These are phyloP conservation scores for Coleophoma cylindrospora DNA, from an alignment of 2,329 filamentous ascomycete genomes.

Conservation along the genomic window DNA sequence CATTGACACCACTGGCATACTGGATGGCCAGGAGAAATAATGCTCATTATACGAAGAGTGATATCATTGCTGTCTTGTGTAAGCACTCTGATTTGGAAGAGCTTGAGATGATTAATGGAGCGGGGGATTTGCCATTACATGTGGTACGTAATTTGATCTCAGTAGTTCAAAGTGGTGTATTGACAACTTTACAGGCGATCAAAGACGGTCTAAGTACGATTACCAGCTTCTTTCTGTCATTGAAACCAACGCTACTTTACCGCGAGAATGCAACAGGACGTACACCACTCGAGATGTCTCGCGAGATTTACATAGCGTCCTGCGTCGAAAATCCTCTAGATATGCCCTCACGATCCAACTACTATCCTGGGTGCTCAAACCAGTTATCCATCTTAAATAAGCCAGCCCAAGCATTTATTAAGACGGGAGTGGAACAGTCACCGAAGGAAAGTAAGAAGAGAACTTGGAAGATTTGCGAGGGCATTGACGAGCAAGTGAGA, in stretches of 20 bases:
- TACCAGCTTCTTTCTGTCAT: constrained; percentile 15
- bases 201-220: constrained; percentile 14
- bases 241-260: constrained; percentile 40
- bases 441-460: constrained; percentile 14
- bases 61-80: constrained; percentile 44
- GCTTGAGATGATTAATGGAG: constrained; percentile 54
- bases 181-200: constrained; percentile 30
- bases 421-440: background rate
- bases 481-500: constrained; percentile 14
- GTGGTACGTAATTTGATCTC: constrained; percentile 34
- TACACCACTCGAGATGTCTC: constrained; percentile 65
- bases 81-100: constrained; percentile 51
- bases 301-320: constrained; percentile 43
- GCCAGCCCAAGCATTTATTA: constrained; percentile 3
- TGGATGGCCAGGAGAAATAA: constrained; percentile 37
- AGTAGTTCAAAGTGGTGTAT: constrained; percentile 26
- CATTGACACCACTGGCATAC: constrained; percentile 58
- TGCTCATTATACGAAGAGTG: constrained; percentile 21
- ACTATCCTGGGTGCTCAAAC: constrained; percentile 7
- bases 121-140: constrained; percentile 63
- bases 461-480: constrained; percentile 33
- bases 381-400: constrained; percentile 3
- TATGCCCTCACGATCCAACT: constrained; percentile 18
- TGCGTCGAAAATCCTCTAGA: constrained; percentile 12
- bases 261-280: constrained; percentile 73